phyloP scores from a whole-genome alignment of 2,329 filamentous ascomycete species.

The Ascochyta rabiei region DNA sequence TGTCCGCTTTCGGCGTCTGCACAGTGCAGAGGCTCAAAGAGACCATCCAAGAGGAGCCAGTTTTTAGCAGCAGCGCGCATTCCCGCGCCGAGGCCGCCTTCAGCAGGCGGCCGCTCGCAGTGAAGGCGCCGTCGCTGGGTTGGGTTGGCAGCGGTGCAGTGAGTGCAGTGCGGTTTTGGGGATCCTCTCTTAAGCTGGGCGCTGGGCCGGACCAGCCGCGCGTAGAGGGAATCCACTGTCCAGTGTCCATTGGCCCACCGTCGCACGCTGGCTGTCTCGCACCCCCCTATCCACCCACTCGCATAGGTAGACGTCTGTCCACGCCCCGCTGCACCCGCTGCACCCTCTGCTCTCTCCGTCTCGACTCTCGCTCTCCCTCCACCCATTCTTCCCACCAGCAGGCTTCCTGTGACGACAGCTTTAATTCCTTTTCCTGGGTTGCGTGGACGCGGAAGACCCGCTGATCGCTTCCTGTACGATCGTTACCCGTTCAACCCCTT shows the following conservation, averaged over 20 bases:
- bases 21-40: constrained; percentile 9
- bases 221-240: not conserved
- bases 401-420: constrained; percentile 26
- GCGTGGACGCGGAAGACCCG: constrained; percentile 29
- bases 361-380: constrained; percentile 31
- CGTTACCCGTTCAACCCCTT: constrained; percentile 32
- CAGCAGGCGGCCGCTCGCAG: constrained; percentile 9
- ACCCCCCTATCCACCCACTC: constrained; percentile 34
- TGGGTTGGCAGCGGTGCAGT: constrained; percentile 6
- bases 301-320: constrained; percentile 31
- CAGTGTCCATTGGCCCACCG: constrained; percentile 20
- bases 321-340: constrained; percentile 28
- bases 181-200: constrained; percentile 13
- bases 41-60: too few species aligned
- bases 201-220: constrained; percentile 25
- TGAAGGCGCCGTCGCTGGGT: not conserved
- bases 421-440: constrained; percentile 22
- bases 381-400: constrained; percentile 30
- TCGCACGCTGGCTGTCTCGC: constrained; percentile 37
- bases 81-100: constrained; percentile 5
- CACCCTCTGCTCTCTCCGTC: constrained; percentile 26
- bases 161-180: too few species aligned
- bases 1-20: constrained; percentile 22
- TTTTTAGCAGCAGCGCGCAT: constrained; percentile 15
- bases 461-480: constrained; percentile 40